Evolutionary conservation across 352 stramenopile genomes (phyloP).

Genomic region (Phytopythium ostracodes): DNA sequence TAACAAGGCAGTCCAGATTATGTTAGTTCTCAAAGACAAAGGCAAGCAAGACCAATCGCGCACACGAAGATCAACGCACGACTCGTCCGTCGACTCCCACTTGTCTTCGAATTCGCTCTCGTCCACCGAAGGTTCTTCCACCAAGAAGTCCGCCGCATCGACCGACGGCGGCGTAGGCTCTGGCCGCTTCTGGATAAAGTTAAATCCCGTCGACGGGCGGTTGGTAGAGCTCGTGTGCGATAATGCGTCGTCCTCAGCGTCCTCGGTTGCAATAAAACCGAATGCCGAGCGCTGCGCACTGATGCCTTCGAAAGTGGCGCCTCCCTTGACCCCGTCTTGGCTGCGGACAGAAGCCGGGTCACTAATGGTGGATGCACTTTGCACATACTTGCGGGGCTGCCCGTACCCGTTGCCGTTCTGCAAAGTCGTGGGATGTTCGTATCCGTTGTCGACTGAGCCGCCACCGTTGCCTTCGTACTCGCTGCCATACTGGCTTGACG

Average conservation of each 20-base stretch:
- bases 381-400: conserved; percentile 15
- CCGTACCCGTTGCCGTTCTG: conserved; percentile 20
- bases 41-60: not conserved
- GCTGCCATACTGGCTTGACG: conserved; percentile 42
- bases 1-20: no score
- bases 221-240: conserved; percentile 42
- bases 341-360: conserved; percentile 17
- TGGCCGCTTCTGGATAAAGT: conserved; percentile 30
- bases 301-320: conserved; percentile 1
- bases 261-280: conserved; percentile 59
- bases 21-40: not conserved
- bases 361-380: conserved; percentile 18
- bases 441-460: conserved; percentile 46
- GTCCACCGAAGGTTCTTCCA: conserved; percentile 39
- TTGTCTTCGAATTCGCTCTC: conserved; percentile 62
- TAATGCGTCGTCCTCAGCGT: conserved; percentile 37
- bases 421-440: conserved; percentile 29
- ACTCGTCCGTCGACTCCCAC: conserved; percentile 77
- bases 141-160: conserved; percentile 54
- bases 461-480: conserved; percentile 58
- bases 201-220: conserved; percentile 38
- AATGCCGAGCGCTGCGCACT: conserved; percentile 55
- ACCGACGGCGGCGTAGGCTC: conserved; percentile 27
- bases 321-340: conserved; percentile 9
- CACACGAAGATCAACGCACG: conserved; percentile 31